Conservation (phyloP, 345 rosid genomes). For the Camelina laxa region DNA sequence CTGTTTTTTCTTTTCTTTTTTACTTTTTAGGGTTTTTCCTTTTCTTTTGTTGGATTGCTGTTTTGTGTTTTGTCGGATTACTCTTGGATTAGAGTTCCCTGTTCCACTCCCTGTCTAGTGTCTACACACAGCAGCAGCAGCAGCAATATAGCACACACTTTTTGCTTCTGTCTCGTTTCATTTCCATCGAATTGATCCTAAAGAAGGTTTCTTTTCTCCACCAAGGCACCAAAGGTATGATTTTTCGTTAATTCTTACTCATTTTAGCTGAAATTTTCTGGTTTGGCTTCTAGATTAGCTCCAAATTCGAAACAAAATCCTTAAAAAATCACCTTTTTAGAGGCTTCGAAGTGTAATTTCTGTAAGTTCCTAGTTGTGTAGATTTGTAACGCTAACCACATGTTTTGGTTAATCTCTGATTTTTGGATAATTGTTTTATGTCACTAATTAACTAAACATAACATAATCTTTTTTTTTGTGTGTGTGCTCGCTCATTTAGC, state of each 20-base stretch:
- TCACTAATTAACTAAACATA: not conserved
- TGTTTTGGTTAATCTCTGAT: not conserved
- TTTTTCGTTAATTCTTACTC: not conserved
- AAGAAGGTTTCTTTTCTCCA: conserved; percentile 22
- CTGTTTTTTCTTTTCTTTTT: conserved; percentile 23
- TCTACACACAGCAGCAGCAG: conserved; percentile 35
- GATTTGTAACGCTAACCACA: conserved; percentile 4
- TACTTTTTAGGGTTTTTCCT: conserved; percentile 14
- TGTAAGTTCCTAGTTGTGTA: not conserved
- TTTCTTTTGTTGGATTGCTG: conserved; percentile 39
- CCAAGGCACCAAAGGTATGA: conserved; percentile 35
- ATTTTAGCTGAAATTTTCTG: not conserved
- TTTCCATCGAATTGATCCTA: conserved; percentile 47
- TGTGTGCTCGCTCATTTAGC: not conserved
- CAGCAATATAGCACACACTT: conserved; percentile 33
- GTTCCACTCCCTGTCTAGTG: conserved; percentile 16
- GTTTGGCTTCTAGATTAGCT: not conserved
- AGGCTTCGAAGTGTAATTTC: conserved; percentile 5
- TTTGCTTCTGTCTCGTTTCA: conserved; percentile 32
- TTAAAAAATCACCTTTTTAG: not conserved
- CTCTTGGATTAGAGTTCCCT: conserved; percentile 35
- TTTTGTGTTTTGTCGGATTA: conserved; percentile 44
- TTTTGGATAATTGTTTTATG: too few species aligned
- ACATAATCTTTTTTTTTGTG: conserved; percentile 5
- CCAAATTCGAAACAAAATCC: not conserved